Conservation (phyloP, 805 yeast genomes). For the Schizosaccharomyces cryophilus region DNA sequence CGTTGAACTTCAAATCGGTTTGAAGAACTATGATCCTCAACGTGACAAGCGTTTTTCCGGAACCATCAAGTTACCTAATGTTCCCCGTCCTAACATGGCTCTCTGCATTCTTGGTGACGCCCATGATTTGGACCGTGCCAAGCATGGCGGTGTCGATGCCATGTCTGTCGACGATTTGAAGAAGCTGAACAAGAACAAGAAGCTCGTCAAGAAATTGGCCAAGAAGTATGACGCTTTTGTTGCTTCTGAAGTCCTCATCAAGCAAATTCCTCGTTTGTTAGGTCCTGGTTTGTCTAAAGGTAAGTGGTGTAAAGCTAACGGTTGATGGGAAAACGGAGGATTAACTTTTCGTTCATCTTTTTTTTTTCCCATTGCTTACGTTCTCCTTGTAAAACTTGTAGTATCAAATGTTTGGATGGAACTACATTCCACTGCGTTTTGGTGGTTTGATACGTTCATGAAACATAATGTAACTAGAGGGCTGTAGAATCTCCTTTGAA, state of each 20-base stretch:
- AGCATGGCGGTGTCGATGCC: slow-evolving; percentile 96
- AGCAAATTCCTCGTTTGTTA: slow-evolving; percentile 98
- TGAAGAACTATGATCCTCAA: slow-evolving; percentile 99
- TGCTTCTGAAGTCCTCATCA: slow-evolving; percentile 96
- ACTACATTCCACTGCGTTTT: background rate
- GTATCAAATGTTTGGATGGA: too few relatives aligned
- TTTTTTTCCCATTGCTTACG: background rate
- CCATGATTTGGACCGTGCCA: slow-evolving; percentile 99
- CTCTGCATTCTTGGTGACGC: slow-evolving; percentile 99
- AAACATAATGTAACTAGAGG: background rate
- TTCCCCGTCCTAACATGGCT: slow-evolving; percentile 99
- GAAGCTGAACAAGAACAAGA: slow-evolving; percentile 99
- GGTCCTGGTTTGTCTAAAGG: slow-evolving; percentile 97
- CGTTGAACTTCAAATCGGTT: slow-evolving; percentile 97
- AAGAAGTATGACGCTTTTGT: slow-evolving; percentile 99
- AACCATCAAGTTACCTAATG: slow-evolving; percentile 88
- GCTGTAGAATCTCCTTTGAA: background rate
- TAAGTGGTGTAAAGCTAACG: background rate
- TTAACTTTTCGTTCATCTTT: background rate
- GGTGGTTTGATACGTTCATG: background rate
- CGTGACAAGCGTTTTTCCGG: slow-evolving; percentile 99
- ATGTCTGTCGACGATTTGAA: slow-evolving; percentile 99
- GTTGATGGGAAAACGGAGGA: background rate
- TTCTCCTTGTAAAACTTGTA: too few relatives aligned
- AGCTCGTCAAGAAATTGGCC: slow-evolving; percentile 95